These are phyloP conservation scores for Gossypium sturtianum DNA, from an alignment of 345 rosid genomes.

Conservation along the genomic window DNA sequence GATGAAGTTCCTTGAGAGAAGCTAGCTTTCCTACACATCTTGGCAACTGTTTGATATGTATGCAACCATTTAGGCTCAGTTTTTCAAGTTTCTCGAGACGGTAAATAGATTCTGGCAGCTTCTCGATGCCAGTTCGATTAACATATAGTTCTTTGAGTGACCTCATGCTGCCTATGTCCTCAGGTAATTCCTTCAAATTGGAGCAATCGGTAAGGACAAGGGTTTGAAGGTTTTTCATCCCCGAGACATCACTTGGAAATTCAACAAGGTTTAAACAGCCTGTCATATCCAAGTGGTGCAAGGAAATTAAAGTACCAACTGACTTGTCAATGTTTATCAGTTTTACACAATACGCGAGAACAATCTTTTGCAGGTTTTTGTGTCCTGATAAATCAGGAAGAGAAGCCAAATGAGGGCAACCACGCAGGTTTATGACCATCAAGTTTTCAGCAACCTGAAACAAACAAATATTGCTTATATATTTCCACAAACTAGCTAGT, in stretches of 20 bases:
- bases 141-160: constrained; percentile 40
- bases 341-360: constrained; percentile 26
- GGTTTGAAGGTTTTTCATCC: constrained; percentile 33
- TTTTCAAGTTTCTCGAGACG: constrained; percentile 37
- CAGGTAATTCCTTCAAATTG: constrained; percentile 33
- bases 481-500: not conserved
- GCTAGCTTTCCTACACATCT: constrained; percentile 24
- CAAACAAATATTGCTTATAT: not conserved
- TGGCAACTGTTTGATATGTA: constrained; percentile 29
- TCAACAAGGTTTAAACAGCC: constrained; percentile 31
- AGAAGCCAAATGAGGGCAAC: constrained; percentile 28
- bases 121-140: constrained; percentile 33
- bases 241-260: constrained; percentile 38
- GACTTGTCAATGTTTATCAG: constrained; percentile 34
- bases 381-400: constrained; percentile 39
- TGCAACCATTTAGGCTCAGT: constrained; percentile 31
- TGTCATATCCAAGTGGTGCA: constrained; percentile 34
- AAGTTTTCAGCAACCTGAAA: constrained; percentile 34
- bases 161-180: constrained; percentile 33
- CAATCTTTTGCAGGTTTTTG: constrained; percentile 34
- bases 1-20: constrained; percentile 34
- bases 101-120: constrained; percentile 40
- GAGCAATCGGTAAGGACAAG: constrained; percentile 37
- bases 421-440: constrained; percentile 36
- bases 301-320: constrained; percentile 26